A percentile compares a stretch with the other conserved stretches of the same genome.
Conservation (phyloP, 306 rosid species). For the Castanopsis chinensis region DNA sequence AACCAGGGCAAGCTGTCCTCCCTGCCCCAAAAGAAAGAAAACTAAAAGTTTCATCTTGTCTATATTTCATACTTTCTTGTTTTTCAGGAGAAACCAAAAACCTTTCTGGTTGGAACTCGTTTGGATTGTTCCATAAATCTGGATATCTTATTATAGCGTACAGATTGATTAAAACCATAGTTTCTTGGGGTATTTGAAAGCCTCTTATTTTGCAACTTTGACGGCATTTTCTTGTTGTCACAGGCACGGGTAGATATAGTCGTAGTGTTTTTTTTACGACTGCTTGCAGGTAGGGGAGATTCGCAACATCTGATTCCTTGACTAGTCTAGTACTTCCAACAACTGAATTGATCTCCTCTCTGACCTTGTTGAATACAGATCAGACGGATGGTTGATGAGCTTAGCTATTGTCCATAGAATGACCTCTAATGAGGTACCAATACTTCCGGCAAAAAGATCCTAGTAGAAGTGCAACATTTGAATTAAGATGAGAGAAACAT, state of each 20-base stretch:
- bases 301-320: constrained; percentile 34
- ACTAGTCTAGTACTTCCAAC: constrained; percentile 38
- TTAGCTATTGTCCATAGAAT: too few species aligned
- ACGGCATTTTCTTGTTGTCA: constrained; percentile 30
- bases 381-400: too few species aligned
- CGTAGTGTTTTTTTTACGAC: constrained; percentile 42
- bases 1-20: constrained; percentile 49
- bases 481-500: too few species aligned
- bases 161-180: constrained; percentile 39
- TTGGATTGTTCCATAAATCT: constrained; percentile 35
- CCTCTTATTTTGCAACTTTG: constrained; percentile 35
- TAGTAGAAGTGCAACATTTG: too few species aligned
- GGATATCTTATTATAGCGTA: constrained; percentile 51
- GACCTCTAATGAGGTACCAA: too few species aligned
- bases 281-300: constrained; percentile 43
- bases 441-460: too few species aligned
- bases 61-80: neutral
- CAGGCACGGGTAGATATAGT: constrained; percentile 40
- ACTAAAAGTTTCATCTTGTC: neutral
- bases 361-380: too few species aligned
- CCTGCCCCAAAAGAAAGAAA: constrained; percentile 49
- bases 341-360: constrained; percentile 26
- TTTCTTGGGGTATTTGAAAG: constrained; percentile 35
- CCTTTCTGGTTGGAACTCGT: constrained; percentile 43
- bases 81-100: constrained; percentile 21